Base-by-base conservation (phyloP, 2,329 filamentous ascomycete genomes). In the Pestalotiopsis sp. region DNA sequence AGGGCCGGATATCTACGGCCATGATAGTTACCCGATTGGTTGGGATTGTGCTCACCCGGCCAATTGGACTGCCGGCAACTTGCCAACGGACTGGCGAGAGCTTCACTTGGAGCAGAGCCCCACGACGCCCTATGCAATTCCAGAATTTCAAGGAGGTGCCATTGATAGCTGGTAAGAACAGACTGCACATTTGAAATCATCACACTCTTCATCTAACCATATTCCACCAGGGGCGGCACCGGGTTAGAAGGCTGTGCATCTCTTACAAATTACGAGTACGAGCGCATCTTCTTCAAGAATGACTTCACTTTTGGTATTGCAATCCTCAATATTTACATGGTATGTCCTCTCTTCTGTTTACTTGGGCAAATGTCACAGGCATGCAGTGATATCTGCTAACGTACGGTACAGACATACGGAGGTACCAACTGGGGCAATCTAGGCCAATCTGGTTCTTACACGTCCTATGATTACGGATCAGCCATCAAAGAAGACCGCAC, bases 381-480 rank as follows among this genome's bases (percentile, higher is more conserved):
- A 31, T 20, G 17, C 27, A 27, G 14, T 11, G 23, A 38, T 38
- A 14, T 20, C 14, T 52, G 23, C 62, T 57, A 25, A 56, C 57
- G 39, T 23, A 4, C 36, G 23, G 2, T n/a, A 14, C 14, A 64
- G 39, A 62, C 13, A 62, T 69, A 38, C 20, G 93, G 93, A 17
- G 93, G 93, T 3, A 95, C 93, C 0, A 96, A 96, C 75, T 96
- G 93, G 93, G 93, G 93, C 0, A 95, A 94, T 70, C 79, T 94
- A 1, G 92, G 92, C 0, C 89, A 93, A 71, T 86, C 91, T 3
- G 90, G 89, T 14, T 89, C 86, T 4, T 91, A 90, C 70, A 90
- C 88, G 0, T 87, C 84, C 0, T 87, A 88, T 65, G 87, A 89
- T 71, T 89, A 88, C 56, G 86, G 82, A 5, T 80, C 83, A 13